Conservation (phyloP, 768 basidiomycete species). For the Pulveroboletus frians region DNA sequence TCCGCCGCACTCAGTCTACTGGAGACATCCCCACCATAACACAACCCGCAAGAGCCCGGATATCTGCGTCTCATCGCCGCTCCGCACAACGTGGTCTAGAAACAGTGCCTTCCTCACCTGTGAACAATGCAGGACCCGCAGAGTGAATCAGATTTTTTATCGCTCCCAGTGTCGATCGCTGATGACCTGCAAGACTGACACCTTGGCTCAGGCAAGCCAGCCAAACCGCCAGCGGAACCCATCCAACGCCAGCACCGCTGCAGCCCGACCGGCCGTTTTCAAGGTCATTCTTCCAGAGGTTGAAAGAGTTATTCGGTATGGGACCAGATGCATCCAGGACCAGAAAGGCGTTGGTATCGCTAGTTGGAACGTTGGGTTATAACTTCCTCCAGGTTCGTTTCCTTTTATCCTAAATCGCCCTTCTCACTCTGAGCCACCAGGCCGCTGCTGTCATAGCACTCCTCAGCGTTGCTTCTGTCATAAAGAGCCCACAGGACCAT, state of each 20-base stretch:
- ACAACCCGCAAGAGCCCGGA: slow-evolving; percentile 25
- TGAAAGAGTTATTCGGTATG: slow-evolving; percentile 45
- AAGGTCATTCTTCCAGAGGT: slow-evolving; percentile 17
- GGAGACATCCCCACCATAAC: slow-evolving; percentile 28
- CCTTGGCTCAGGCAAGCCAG: slow-evolving; percentile 24
- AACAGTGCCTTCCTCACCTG: slow-evolving; percentile 16
- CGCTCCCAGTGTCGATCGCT: slow-evolving; percentile 13
- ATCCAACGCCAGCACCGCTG: background rate
- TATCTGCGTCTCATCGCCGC: slow-evolving; percentile 27
- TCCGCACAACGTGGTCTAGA: slow-evolving; percentile 22
- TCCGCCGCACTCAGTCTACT: slow-evolving; percentile 33
- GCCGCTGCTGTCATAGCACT: slow-evolving; percentile 47
- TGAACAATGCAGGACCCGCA: slow-evolving; percentile 11
- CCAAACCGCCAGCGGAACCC: slow-evolving; percentile 16
- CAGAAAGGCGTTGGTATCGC: slow-evolving; percentile 48
- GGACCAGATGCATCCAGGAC: slow-evolving; percentile 48
- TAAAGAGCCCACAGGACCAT: slow-evolving; percentile 40
- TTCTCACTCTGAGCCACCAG: slow-evolving; percentile 31
- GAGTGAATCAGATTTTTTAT: slow-evolving; percentile 15
- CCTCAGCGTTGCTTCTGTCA: slow-evolving; percentile 42
- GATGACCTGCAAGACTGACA: slow-evolving; percentile 16
- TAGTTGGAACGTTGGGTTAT: slow-evolving; percentile 48
- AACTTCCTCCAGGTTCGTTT: slow-evolving; percentile 49
- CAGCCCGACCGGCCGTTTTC: slow-evolving; percentile 9
- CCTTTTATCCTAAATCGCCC: background rate